These are phyloP conservation scores for Pleurozium schreberi DNA, from an alignment of 225 moss, liverwort and hornwort genomes.

Conservation along the genomic window DNA sequence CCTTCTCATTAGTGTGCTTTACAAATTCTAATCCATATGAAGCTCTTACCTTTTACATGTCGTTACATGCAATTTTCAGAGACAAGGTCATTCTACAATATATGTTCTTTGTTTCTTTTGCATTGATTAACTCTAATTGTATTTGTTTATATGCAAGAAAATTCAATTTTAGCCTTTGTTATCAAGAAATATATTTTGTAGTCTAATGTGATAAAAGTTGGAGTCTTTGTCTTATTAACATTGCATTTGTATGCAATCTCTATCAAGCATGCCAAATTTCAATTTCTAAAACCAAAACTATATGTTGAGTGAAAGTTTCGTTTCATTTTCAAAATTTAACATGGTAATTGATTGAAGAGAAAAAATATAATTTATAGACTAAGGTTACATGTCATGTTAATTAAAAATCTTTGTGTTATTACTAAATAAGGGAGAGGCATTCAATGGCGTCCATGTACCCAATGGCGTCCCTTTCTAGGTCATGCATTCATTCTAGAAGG, in stretches of 20 bases:
- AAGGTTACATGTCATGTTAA: too few species aligned
- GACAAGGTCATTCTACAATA: rapidly evolving
- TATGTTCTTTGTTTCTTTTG: neutral
- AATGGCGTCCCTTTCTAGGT: too few species aligned
- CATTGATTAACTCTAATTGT: neutral
- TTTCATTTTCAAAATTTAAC: too few species aligned
- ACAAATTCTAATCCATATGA: rapidly evolving
- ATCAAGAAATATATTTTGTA: neutral
- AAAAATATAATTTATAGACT: too few species aligned
- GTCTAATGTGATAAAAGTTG: neutral
- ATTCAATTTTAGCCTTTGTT: too few species aligned
- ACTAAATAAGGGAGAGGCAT: too few species aligned
- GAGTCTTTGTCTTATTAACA: neutral
- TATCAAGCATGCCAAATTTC: neutral
- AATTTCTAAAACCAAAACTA: neutral
- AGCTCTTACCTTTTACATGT: neutral
- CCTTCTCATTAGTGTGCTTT: too few species aligned
- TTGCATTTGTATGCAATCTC: neutral
- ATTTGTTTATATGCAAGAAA: neutral
- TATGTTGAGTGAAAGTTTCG: too few species aligned
- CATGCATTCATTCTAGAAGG: too few species aligned
- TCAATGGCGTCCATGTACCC: too few species aligned
- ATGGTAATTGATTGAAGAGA: neutral
- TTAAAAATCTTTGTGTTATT: too few species aligned
- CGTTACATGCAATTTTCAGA: neutral